Conservation (phyloP, 305 asterid species). For the Andrographis paniculata region DNA sequence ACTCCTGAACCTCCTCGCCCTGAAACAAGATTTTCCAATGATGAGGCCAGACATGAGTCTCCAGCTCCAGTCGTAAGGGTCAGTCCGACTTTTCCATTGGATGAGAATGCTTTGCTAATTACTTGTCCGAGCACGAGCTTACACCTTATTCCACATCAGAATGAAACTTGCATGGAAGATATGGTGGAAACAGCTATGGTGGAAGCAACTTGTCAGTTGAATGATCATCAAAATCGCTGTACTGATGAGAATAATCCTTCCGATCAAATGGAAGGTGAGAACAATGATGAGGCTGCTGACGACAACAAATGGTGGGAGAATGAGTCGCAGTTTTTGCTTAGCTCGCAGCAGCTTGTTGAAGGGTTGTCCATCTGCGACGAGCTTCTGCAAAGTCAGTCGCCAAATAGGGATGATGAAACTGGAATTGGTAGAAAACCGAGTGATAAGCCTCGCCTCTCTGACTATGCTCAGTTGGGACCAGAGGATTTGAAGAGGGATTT, state of each 20-base stretch:
- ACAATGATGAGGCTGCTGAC: conserved; percentile 27
- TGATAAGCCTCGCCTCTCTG: conserved; percentile 48
- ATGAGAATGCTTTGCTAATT: too few species aligned
- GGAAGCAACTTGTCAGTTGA: too few species aligned
- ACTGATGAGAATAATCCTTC: conserved; percentile 19
- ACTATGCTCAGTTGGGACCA: conserved; percentile 56
- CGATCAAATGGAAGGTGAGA: conserved; percentile 24
- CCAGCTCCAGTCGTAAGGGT: conserved; percentile 38
- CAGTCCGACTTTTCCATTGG: not conserved
- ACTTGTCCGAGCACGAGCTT: too few species aligned
- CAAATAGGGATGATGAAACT: conserved; percentile 43
- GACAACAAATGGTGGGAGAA: conserved; percentile 72
- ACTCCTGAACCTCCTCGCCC: conserved; percentile 64
- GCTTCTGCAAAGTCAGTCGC: conserved; percentile 84
- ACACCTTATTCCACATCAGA: conserved; percentile 35
- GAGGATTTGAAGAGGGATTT: conserved; percentile 71
- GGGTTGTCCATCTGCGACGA: conserved; percentile 74
- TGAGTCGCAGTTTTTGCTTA: conserved; percentile 55
- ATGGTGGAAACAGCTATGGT: conserved; percentile 30
- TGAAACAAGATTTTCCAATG: conserved; percentile 28
- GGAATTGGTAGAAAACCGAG: conserved; percentile 25
- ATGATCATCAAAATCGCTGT: conserved; percentile 22
- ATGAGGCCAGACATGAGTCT: conserved; percentile 25
- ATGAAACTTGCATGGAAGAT: conserved; percentile 25
- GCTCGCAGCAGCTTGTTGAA: conserved; percentile 89